Evolutionary conservation across 495 filamentous ascomycete genomes (phyloP).

Genomic region (Trichoderma orchidacearum): DNA sequence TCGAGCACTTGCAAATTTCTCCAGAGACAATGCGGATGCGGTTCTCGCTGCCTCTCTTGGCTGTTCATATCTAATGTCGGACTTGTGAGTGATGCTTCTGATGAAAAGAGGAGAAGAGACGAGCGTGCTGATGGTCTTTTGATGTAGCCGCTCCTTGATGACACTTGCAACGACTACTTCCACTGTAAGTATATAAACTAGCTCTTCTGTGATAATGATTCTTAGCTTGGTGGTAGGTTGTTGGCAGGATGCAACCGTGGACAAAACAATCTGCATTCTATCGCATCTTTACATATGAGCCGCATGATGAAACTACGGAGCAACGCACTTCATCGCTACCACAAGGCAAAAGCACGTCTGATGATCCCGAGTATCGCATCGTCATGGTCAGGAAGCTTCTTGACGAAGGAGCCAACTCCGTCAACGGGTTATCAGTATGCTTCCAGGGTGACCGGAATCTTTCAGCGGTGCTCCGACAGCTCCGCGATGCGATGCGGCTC

Average conservation of each 20-base stretch:
- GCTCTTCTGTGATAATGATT: too few relatives aligned
- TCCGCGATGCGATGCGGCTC: not conserved
- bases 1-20: not conserved
- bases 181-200: not conserved
- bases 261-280: not conserved
- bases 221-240: not conserved
- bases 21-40: not conserved
- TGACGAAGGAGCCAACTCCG: not conserved
- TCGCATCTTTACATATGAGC: not conserved
- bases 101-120: not conserved
- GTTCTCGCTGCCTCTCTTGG: not conserved
- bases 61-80: not conserved
- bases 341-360: too few relatives aligned
- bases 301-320: not conserved
- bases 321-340: not conserved
- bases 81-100: not conserved
- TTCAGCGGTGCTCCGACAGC: not conserved
- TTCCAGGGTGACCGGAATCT: not conserved
- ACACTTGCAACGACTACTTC: not conserved
- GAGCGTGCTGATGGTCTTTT: not conserved
- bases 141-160: not conserved
- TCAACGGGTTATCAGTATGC: not conserved
- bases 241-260: not conserved
- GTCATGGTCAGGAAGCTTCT: not conserved
- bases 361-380: not conserved